phyloP scores from a whole-genome alignment of 2,329 filamentous ascomycete species.

The Cryphonectria naterciae region DNA sequence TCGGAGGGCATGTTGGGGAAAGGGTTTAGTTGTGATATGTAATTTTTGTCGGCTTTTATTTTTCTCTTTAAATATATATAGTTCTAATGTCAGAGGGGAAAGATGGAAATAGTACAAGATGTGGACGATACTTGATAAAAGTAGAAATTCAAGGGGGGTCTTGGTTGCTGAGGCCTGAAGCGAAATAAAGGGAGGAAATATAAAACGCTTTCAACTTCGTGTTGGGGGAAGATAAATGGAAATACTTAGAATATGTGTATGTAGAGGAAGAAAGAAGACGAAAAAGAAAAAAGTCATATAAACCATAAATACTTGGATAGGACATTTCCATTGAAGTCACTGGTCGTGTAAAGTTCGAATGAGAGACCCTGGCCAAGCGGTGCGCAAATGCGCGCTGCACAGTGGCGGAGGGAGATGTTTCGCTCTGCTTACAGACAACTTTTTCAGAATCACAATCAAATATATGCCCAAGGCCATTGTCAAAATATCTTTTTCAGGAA shows the following conservation, averaged over 20 bases:
- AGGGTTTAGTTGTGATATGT: too few species aligned
- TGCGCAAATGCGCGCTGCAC: slow-evolving; percentile 24
- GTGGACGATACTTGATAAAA: neutral
- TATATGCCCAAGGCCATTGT: neutral
- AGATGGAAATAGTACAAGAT: too few species aligned
- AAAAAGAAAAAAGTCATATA: neutral
- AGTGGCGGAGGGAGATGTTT: neutral
- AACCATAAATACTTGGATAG: neutral
- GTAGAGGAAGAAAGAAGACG: neutral
- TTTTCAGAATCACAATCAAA: neutral
- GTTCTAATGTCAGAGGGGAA: too few species aligned
- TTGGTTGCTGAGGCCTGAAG: neutral
- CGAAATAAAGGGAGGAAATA: too few species aligned
- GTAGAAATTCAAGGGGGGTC: neutral
- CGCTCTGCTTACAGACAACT: neutral
- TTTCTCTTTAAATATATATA: too few species aligned
- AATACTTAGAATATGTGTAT: too few species aligned
- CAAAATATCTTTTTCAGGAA: neutral
- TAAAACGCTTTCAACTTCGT: too few species aligned
- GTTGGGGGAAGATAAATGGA: too few species aligned
- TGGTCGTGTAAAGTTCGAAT: neutral
- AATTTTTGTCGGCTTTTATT: too few species aligned
- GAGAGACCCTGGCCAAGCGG: neutral
- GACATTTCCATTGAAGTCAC: neutral
- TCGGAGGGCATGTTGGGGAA: slow-evolving; percentile 13